Base-by-base conservation (phyloP, 1,139 yeast genomes). In the Yamadazyma dendronema region DNA sequence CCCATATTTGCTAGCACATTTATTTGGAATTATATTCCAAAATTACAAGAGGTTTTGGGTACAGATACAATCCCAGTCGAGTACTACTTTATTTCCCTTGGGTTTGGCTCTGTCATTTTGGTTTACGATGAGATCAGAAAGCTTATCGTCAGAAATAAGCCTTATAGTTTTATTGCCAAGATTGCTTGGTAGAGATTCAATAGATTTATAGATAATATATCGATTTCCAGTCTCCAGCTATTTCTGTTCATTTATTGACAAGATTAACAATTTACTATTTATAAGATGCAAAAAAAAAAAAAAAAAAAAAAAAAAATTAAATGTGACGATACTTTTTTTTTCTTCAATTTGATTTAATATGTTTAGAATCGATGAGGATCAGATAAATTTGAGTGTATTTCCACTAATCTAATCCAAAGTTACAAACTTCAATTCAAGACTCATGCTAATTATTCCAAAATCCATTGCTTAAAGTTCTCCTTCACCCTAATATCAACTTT, bases 11-110 rank as follows among this genome's bases (percentile, higher is more conserved):
- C 58, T 3, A 63, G 67, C 9, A 69, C 75, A 1, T 69, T 74
- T 47, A 57, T 74, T 42, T 61, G 74, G 54, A 70, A 70, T 44
- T 72, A 74, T 42, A 59, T 69, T 32, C 77, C 77, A 4, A 63
- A 64, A 32, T 56, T 74, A 37, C 74, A 72, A 42, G 44, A 37
- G 1, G 56, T 58, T 7, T 53, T 74, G 46, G 65, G 60, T 1
- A 61, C 77, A 1, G 57, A 61, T 0, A 50, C 56, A 10, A 68
- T 73, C 8, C 78, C 78, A 2, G 73, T 66, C n/a, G 72, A 70
- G 44, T 67, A 68, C 49, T 74, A 66, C 48, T 67, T 74, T 47
- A 62, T 73, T 36, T 73, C 79, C 1, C 33, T 73, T 27, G 77
- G 72, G 0, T 69, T 74, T 47, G 80, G 78, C 3, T 26, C 54